Percentiles rank a stretch among this genome's conserved stretches.
Evolutionary conservation across 2,329 filamentous ascomycete genomes (phyloP).

Genomic region (Capronia epimyces): DNA sequence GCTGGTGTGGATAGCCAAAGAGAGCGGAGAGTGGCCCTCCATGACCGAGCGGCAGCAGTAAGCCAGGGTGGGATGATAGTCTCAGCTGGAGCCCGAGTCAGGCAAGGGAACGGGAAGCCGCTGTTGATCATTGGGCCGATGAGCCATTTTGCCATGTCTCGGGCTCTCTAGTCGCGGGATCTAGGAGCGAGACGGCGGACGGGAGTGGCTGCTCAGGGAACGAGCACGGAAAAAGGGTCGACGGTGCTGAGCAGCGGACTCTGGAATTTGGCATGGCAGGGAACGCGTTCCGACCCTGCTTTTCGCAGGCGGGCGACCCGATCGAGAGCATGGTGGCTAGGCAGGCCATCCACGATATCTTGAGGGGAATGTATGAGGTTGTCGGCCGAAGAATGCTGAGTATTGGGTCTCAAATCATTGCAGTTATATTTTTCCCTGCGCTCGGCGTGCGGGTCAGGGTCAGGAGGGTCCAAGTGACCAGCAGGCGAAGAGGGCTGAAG

Average conservation of each 20-base stretch:
- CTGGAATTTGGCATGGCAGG: background rate
- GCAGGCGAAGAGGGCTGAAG: slow-evolving; percentile 13
- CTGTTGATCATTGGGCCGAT: slow-evolving; percentile 20
- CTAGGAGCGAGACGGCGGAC: slow-evolving; percentile 29
- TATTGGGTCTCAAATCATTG: background rate
- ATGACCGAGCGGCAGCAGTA: slow-evolving; percentile 14
- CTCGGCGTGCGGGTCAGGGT: slow-evolving; percentile 4
- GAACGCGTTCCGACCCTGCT: background rate
- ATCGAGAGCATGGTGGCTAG: background rate
- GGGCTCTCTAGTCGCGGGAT: slow-evolving; percentile 28
- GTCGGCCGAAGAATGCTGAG: background rate
- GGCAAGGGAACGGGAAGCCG: slow-evolving; percentile 20
- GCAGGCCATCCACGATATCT: background rate
- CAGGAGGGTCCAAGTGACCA: background rate
- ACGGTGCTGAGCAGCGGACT: slow-evolving; percentile 20
- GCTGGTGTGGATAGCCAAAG: slow-evolving; percentile 14
- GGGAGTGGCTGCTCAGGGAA: slow-evolving; percentile 26
- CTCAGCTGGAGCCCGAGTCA: slow-evolving; percentile 20
- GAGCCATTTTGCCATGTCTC: slow-evolving; percentile 18
- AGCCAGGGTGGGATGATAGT: slow-evolving; percentile 18
- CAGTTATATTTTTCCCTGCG: slow-evolving; percentile 3
- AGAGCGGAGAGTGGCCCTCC: slow-evolving; percentile 23
- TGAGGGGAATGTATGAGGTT: background rate
- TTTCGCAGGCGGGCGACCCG: background rate
- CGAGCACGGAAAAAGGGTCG: slow-evolving; percentile 20